Evolutionary conservation across 148 eudicot species (phyloP).

Genomic region (Vaccinium darrowii): DNA sequence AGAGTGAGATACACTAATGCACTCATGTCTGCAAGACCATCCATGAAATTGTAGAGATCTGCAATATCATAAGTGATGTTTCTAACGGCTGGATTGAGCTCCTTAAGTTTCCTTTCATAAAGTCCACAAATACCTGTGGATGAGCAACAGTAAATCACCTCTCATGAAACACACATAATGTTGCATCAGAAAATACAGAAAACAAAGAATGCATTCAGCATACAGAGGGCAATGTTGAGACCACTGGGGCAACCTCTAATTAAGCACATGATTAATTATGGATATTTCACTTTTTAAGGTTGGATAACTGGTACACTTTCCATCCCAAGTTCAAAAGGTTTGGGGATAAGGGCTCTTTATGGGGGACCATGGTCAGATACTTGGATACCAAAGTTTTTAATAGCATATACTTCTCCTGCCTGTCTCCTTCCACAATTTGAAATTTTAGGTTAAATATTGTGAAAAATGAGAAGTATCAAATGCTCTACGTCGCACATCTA

Average conservation of each 20-base stretch:
- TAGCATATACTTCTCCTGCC: too few species aligned
- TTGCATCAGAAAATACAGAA: background rate
- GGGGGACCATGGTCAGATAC: too few species aligned
- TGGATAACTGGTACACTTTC: too few species aligned
- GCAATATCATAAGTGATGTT: slow-evolving; percentile 79
- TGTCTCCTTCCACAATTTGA: background rate
- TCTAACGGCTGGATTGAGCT: slow-evolving; percentile 71
- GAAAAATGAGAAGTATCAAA: background rate
- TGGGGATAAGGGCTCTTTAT: too few species aligned
- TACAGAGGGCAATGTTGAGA: background rate
- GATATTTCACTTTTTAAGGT: too few species aligned
- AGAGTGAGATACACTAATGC: slow-evolving; percentile 72
- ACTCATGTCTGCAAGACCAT: slow-evolving; percentile 93
- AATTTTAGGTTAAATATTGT: background rate
- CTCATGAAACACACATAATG: slow-evolving; percentile 1
- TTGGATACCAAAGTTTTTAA: too few species aligned
- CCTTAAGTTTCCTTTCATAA: slow-evolving; percentile 91
- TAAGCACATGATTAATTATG: too few species aligned
- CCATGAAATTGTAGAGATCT: slow-evolving; percentile 91
- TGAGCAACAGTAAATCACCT: background rate
- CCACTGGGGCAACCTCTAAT: too few species aligned
- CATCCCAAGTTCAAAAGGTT: too few species aligned
- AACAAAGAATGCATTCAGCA: background rate
- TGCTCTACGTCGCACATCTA: background rate
- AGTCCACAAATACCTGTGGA: slow-evolving; percentile 81